Conservation (phyloP, 2,329 filamentous ascomycete genomes). For the Aureobasidium sp. region DNA sequence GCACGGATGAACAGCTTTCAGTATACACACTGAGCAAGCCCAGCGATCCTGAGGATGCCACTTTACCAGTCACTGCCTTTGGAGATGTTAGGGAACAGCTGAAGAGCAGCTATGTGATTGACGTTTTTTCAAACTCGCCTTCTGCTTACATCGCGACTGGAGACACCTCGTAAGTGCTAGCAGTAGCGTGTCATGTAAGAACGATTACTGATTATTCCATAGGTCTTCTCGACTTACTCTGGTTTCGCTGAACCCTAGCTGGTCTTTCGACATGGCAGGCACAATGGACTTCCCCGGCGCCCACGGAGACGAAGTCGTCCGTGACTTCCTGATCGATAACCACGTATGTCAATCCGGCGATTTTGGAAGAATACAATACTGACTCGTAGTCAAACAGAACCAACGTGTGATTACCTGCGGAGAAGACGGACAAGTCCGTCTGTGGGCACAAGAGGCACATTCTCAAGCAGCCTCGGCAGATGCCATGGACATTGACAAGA, state of each 20-base stretch:
- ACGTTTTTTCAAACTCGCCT: conserved; percentile 50
- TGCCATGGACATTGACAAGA: conserved; percentile 15
- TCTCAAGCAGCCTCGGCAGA: neutral
- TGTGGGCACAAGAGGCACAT: conserved; percentile 30
- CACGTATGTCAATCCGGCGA: conserved; percentile 19
- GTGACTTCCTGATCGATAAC: conserved; percentile 34
- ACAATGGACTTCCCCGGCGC: conserved; percentile 31
- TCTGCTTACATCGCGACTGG: conserved; percentile 16
- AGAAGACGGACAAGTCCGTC: conserved; percentile 40
- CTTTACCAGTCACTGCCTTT: conserved; percentile 45
- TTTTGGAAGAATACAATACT: neutral
- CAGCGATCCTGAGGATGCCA: conserved; percentile 44
- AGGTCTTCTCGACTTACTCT: conserved; percentile 12
- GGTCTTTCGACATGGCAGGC: conserved; percentile 13
- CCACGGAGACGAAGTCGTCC: conserved; percentile 42
- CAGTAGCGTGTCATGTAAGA: neutral
- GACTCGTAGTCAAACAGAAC: neutral
- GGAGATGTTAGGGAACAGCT: conserved; percentile 62
- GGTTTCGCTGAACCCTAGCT: conserved; percentile 15
- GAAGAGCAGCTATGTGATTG: conserved; percentile 65
- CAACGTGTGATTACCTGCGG: conserved; percentile 36
- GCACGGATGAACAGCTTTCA: conserved; percentile 69
- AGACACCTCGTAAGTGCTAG: conserved; percentile 13
- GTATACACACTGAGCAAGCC: conserved; percentile 62
- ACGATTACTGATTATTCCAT: neutral